phyloP scores from a whole-genome alignment of 2,329 filamentous ascomycete species.

The Diplodia mutila region DNA sequence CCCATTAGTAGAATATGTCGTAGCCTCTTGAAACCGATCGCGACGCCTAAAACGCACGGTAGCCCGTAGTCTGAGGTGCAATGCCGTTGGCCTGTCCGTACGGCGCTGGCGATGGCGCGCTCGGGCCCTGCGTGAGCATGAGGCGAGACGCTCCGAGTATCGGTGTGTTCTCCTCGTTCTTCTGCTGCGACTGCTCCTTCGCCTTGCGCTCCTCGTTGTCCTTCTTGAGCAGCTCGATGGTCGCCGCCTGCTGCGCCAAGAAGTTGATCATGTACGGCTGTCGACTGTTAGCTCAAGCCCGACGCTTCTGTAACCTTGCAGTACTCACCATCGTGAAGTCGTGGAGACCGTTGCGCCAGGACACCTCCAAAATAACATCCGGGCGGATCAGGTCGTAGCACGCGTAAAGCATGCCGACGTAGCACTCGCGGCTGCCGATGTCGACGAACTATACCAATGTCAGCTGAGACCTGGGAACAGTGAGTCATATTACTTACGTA shows the following conservation, averaged over 20 bases:
- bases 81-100: constrained; percentile 86
- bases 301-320: background rate
- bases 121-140: constrained; percentile 93
- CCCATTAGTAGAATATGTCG: constrained; percentile 23
- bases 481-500: constrained; percentile 74
- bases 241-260: constrained; percentile 84
- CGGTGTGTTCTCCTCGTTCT: constrained; percentile 89
- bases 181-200: constrained; percentile 72
- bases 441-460: constrained; percentile 79
- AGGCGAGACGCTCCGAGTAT: constrained; percentile 87
- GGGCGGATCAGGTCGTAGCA: constrained; percentile 97
- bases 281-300: constrained; percentile 26
- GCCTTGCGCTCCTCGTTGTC: constrained; percentile 94
- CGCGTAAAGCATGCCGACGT: constrained; percentile 98
- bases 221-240: constrained; percentile 82
- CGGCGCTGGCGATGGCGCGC: constrained; percentile 64
- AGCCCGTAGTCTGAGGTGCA: constrained; percentile 79
- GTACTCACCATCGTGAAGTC: constrained; percentile 87
- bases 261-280: constrained; percentile 98
- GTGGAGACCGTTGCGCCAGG: constrained; percentile 90
- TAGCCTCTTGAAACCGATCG: constrained; percentile 5
- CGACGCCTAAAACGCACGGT: constrained; percentile 40
- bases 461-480: constrained; percentile 35
- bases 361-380: constrained; percentile 91
- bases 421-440: constrained; percentile 98